Evolutionary conservation across 306 rosid species (phyloP), one percentile per base, ranked within the genome.

Genomic region (Dalbergia cultrata): DNA sequence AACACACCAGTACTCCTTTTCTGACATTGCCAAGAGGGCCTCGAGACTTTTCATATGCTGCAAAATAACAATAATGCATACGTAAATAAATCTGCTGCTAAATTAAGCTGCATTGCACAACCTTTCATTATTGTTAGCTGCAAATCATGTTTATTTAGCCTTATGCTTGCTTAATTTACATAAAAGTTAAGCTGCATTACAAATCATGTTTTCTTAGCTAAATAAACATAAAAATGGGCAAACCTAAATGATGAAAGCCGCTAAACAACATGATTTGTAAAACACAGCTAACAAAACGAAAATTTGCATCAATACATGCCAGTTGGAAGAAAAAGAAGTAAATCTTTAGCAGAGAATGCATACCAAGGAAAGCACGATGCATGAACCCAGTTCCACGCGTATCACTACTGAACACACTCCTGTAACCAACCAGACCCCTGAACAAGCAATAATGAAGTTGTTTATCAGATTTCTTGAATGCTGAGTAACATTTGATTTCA

Each of bases 321-420:
- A 50, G 67, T 43, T 33, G 18, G 43, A 60, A 76, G 77, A 57
- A 19, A 43, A 44, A 44, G n/a, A 66, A 16, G 65, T 31, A 13
- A 50, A 17, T 34, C 52, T 82, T 47, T 35, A 19, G 74, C 22
- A 44, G 67, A 82, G 73, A 67, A 84, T 50, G 74, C 88, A 69
- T 95, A 95, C 99, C 81, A 57, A 81, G 81, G 90, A 95, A 95
- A 80, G 99, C 98, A 78, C 98, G 97, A 82, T 95, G 99, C 98
- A 95, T 95, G 80, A 95, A 95, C 72, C 99, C 99, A 86, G 96
- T 90, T 89, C 99, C 99, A 70, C 99, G 99, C 35, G 98, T 94
- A 81, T 92, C 98, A n/a, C 94, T 93, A 87, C 97, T 91, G 83
- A 95, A 95, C 85, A 95, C 98, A 35, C 99, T 95, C 83, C 98